Evolutionary conservation across 163 green algal species (phyloP).

Genomic region (Chlorella variabilis): DNA sequence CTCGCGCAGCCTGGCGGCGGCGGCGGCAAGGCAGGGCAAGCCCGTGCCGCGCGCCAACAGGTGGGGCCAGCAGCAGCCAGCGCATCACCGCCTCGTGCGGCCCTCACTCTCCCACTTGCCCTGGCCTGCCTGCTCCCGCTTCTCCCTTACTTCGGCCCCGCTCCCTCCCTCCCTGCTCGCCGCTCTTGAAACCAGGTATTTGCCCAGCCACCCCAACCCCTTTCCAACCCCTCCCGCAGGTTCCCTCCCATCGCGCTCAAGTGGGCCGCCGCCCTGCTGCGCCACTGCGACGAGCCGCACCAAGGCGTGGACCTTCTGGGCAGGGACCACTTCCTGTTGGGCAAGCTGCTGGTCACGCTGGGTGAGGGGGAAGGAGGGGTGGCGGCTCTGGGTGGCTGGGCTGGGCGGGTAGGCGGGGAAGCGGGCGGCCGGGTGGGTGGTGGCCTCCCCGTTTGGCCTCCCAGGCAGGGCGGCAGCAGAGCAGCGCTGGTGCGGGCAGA

Average conservation of each 20-base stretch:
- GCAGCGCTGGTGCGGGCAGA: too few relatives aligned
- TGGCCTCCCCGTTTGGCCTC: too few relatives aligned
- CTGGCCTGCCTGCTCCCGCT: too few relatives aligned
- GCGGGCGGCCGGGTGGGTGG: not conserved
- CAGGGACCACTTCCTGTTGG: slow-evolving; percentile 78
- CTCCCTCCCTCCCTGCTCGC: not conserved
- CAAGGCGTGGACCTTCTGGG: slow-evolving; percentile 87
- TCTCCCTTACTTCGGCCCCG: too few relatives aligned
- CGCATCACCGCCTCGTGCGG: not conserved
- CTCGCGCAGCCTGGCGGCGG: slow-evolving; percentile 26
- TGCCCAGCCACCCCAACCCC: too few relatives aligned
- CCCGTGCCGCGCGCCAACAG: not conserved
- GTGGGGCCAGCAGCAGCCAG: not conserved
- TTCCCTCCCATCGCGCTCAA: slow-evolving; percentile 75
- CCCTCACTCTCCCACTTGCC: not conserved
- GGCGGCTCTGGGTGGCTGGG: not conserved
- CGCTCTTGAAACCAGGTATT: too few relatives aligned
- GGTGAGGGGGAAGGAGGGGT: slow-evolving; percentile 29
- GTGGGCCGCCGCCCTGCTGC: slow-evolving; percentile 77
- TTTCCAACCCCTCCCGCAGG: not conserved
- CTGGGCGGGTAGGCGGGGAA: not conserved
- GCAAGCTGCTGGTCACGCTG: slow-evolving; percentile 70
- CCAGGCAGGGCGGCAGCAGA: too few relatives aligned
- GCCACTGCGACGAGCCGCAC: slow-evolving; percentile 59
- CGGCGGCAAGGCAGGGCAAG: not conserved